Base-by-base conservation (phyloP, 2,329 filamentous ascomycete genomes). In the Beauveria scarabaeidicola region DNA sequence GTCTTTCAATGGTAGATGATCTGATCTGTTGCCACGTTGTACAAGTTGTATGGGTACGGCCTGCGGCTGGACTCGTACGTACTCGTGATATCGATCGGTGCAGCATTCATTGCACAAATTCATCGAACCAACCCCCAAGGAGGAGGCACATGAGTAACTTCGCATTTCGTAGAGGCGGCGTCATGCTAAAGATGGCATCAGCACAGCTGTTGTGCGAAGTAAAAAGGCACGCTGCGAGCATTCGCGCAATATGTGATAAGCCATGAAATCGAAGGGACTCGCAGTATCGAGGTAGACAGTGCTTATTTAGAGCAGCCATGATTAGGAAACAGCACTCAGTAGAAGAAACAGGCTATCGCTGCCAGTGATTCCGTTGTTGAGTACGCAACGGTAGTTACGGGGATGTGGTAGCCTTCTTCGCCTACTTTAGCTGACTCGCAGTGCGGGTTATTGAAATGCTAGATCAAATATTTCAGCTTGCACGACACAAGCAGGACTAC, bases 191-290 rank as follows among this genome's bases (percentile, higher is more conserved):
- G 10, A 36, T 40, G n/a, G 25, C 23, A 10, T 29, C 10, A 32
- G 19, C 55, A 41, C 43, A 25, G 25, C 15, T 21, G 23, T 23
- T 43, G 21, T 38, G 41, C 17, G 10, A 11, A 19, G 40, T 8
- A 8, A 29, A 23, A 15, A 21, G 11, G 27, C 38, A n/a, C 1
- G 17, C 23, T n/a, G 19, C 32, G 23, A 41, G 69, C 73, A 47
- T 61, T 75, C 74, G n/a, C 69, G 65, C 3, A 76, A 60, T 13
- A 76, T 64, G 57, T 75, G 63, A 60, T 72, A 75, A 3, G 72
- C 73, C 59, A 70, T 64, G 58, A 75, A 75, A 2, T 69, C 70
- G 61, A 76, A 76, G 1, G 74, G 74, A 59, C 73, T 74, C 58
- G 75, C 71, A 41, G 69, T 67, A 64, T 77, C 74, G 9, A 75